Percentiles rank a stretch among this genome's conserved stretches.
Evolutionary conservation across 768 basidiomycete genomes (phyloP).

Genomic region (Tephrocybe rancida): DNA sequence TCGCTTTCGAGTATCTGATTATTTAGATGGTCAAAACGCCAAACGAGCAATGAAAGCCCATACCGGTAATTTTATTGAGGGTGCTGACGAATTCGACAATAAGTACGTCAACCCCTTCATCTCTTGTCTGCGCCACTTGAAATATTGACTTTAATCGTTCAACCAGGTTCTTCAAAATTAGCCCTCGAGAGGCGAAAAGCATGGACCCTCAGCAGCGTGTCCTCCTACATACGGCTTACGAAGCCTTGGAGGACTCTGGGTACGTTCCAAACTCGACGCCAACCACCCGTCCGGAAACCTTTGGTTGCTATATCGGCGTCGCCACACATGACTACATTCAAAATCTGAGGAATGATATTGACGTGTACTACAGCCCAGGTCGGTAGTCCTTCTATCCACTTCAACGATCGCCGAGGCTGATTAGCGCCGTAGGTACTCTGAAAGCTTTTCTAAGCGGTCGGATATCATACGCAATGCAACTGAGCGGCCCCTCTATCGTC

Average conservation of each 20-base stretch:
- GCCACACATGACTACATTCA: conserved; percentile 72
- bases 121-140: background rate
- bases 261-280: conserved; percentile 63
- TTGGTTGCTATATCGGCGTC: conserved; percentile 71
- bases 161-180: conserved; percentile 65
- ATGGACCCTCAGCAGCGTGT: conserved; percentile 82
- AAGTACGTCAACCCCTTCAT: conserved; percentile 25
- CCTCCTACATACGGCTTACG: conserved; percentile 64
- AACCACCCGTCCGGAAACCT: conserved; percentile 50
- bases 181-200: conserved; percentile 70
- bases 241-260: conserved; percentile 72
- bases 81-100: conserved; percentile 64
- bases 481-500: conserved; percentile 72
- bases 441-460: conserved; percentile 71
- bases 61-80: conserved; percentile 66
- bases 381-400: conserved; percentile 11
- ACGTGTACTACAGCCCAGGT: conserved; percentile 76
- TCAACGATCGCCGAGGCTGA: background rate
- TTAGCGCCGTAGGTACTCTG: conserved; percentile 52
- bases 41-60: conserved; percentile 50
- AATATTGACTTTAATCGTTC: background rate
- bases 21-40: conserved; percentile 29
- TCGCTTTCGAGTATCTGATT: conserved; percentile 53
- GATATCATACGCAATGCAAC: conserved; percentile 67
- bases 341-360: conserved; percentile 62